A percentile compares a stretch with the other conserved stretches of the same genome.
phyloP scores from a whole-genome alignment of 129 eudicot species.

The Lactuca sativa region DNA sequence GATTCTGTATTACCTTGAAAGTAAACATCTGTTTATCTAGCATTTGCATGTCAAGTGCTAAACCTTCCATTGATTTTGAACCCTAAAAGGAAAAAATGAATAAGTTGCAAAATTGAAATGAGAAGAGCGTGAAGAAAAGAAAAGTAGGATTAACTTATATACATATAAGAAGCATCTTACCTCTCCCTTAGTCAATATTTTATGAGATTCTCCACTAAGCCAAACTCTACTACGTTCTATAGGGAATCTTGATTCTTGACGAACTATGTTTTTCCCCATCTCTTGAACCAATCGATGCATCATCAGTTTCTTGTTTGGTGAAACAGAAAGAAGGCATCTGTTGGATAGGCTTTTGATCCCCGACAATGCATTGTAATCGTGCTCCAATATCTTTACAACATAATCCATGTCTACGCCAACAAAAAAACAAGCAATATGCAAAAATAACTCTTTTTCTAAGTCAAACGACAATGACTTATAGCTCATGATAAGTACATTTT shows the following conservation, averaged over 20 bases:
- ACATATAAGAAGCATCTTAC: not conserved
- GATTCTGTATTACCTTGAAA: too few relatives aligned
- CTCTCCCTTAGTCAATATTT: too few relatives aligned
- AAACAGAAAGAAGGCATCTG: conserved; percentile 29
- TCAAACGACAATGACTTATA: conserved; percentile 10
- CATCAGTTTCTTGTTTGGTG: conserved; percentile 21
- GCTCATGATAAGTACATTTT: conserved; percentile 3
- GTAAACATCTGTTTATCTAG: too few relatives aligned
- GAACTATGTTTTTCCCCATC: conserved; percentile 32
- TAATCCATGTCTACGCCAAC: conserved; percentile 27
- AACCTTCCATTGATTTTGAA: conserved; percentile 19
- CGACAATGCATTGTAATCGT: conserved; percentile 13
- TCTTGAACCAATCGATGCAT: conserved; percentile 40
- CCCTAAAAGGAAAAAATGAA: conserved; percentile 17
- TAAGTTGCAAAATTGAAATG: not conserved
- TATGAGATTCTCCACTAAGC: too few relatives aligned
- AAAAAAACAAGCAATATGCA: conserved; percentile 49
- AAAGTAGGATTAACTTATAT: too few relatives aligned
- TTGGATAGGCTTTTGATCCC: conserved; percentile 36
- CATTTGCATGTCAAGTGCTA: conserved; percentile 1
- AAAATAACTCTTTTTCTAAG: conserved; percentile 31
- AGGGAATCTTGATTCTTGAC: conserved; percentile 26
- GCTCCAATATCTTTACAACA: conserved; percentile 21
- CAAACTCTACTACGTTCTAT: too few relatives aligned
- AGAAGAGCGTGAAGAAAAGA: too few relatives aligned